phyloP scores from a whole-genome alignment of 2,329 filamentous ascomycete species.

The Venturia oleaginea region DNA sequence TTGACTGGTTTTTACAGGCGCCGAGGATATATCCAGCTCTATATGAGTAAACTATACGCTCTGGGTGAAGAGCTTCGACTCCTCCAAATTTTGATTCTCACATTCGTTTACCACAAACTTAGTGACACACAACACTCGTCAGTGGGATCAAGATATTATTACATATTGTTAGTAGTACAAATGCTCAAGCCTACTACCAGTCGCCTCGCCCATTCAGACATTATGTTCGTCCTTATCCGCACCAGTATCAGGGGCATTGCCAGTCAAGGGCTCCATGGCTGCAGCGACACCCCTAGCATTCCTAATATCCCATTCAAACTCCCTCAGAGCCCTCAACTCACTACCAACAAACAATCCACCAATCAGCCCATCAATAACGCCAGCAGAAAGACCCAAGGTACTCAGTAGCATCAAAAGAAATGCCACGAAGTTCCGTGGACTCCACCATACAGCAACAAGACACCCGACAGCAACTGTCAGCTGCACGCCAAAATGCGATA shows the following conservation, averaged over 20 bases:
- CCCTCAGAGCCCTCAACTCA: conserved; percentile 72
- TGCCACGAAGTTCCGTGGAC: conserved; percentile 62
- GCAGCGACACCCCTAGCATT: conserved; percentile 47
- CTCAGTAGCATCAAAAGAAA: conserved; percentile 75
- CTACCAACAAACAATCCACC: conserved; percentile 77
- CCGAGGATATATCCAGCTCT: no score
- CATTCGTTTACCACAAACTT: no score
- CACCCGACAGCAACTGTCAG: conserved; percentile 62
- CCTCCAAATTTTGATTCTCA: no score
- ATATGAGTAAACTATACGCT: no score
- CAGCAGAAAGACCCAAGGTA: conserved; percentile 66
- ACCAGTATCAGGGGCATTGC: background rate
- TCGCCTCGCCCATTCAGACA: background rate
- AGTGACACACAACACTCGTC: no score
- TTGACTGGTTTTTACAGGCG: no score
- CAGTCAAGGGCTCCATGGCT: background rate
- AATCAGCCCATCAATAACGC: conserved; percentile 76
- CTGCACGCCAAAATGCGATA: conserved; percentile 63
- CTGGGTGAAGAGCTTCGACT: no score
- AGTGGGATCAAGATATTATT: background rate
- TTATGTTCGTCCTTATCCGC: background rate
- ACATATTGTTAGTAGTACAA: background rate
- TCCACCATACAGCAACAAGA: conserved; percentile 79
- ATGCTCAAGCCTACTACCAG: no score
- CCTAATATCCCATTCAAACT: conserved; percentile 88